These are phyloP conservation scores for Rhodocollybia butyracea DNA, from an alignment of 768 basidiomycete genomes.

Conservation along the genomic window DNA sequence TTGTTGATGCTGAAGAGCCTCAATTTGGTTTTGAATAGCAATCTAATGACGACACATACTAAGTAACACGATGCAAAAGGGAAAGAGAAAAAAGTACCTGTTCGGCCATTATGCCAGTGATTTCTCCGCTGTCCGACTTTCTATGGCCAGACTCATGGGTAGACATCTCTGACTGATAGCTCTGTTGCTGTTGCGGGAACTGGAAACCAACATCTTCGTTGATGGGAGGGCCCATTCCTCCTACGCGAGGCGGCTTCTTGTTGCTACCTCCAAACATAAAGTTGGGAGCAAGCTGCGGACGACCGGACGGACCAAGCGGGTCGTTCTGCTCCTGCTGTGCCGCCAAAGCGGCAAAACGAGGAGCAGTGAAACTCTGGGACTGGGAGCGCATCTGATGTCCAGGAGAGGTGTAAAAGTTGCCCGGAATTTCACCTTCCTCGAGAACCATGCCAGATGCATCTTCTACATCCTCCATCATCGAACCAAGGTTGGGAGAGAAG, in stretches of 20 bases:
- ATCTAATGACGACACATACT: slow-evolving; percentile 51
- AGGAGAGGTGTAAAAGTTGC: slow-evolving; percentile 46
- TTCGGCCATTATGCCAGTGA: slow-evolving; percentile 91
- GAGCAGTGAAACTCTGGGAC: slow-evolving; percentile 83
- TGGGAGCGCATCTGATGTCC: slow-evolving; percentile 71
- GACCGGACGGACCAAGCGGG: slow-evolving; percentile 65
- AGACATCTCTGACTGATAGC: slow-evolving; percentile 25
- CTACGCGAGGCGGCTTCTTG: slow-evolving; percentile 44
- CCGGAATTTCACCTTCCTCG: slow-evolving; percentile 81
- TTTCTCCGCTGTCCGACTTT: slow-evolving; percentile 68
- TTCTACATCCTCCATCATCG: slow-evolving; percentile 83
- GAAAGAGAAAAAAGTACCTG: slow-evolving; percentile 54
- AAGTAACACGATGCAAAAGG: slow-evolving; percentile 6
- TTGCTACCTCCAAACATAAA: slow-evolving; percentile 76
- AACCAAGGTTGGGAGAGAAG: slow-evolving; percentile 76
- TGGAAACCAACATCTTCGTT: slow-evolving; percentile 80
- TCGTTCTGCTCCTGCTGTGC: slow-evolving; percentile 70
- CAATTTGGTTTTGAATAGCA: slow-evolving; percentile 87
- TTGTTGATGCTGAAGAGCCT: slow-evolving; percentile 86
- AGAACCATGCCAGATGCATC: slow-evolving; percentile 48
- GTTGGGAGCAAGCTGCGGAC: slow-evolving; percentile 86
- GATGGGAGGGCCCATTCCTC: slow-evolving; percentile 66
- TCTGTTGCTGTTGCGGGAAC: slow-evolving; percentile 69
- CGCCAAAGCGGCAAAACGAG: slow-evolving; percentile 81
- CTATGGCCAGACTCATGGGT: slow-evolving; percentile 41